Conservation (phyloP, 2,329 filamentous ascomycete genomes). For the Phialemoniopsis sp. region DNA sequence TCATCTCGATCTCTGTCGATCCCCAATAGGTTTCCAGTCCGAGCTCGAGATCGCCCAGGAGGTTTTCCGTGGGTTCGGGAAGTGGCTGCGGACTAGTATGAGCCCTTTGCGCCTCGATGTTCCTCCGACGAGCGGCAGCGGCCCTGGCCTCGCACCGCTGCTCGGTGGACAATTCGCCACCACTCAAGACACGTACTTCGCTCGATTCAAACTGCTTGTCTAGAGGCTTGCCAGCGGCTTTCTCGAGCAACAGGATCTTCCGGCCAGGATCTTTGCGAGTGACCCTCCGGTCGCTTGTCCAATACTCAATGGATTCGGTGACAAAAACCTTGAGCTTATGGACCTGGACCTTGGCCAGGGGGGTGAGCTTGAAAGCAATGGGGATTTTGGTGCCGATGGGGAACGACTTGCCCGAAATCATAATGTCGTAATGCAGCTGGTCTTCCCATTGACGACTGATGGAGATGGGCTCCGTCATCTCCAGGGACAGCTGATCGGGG, state of each 20-base stretch:
- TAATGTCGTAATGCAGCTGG: conserved; percentile 91
- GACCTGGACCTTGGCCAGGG: conserved; percentile 87
- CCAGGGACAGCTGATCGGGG: conserved; percentile 81
- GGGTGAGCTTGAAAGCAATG: conserved; percentile 90
- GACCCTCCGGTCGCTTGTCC: conserved; percentile 79
- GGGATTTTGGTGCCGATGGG: conserved; percentile 83
- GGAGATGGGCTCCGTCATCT: conserved; percentile 89
- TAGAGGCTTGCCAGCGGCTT: conserved; percentile 74
- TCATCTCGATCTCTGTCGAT: conserved; percentile 92
- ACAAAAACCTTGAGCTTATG: conserved; percentile 90
- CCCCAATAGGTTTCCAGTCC: conserved; percentile 71
- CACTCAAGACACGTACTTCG: conserved; percentile 70
- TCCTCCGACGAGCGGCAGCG: conserved; percentile 44
- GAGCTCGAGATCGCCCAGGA: conserved; percentile 75
- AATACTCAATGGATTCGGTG: conserved; percentile 88
- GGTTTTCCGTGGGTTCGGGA: conserved; percentile 58
- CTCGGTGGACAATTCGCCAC: conserved; percentile 65
- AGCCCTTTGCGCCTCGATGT: conserved; percentile 44
- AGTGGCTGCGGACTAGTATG: conserved; percentile 33
- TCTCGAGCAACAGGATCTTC: conserved; percentile 85
- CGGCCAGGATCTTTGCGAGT: conserved; percentile 79
- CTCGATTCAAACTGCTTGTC: conserved; percentile 71
- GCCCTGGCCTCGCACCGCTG: conserved; percentile 44
- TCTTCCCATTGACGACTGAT: conserved; percentile 95
- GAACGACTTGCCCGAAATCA: conserved; percentile 94